Percentiles rank a stretch among this genome's conserved stretches.
These are phyloP conservation scores for Chiua virens DNA, from an alignment of 768 basidiomycete genomes.

Conservation along the genomic window DNA sequence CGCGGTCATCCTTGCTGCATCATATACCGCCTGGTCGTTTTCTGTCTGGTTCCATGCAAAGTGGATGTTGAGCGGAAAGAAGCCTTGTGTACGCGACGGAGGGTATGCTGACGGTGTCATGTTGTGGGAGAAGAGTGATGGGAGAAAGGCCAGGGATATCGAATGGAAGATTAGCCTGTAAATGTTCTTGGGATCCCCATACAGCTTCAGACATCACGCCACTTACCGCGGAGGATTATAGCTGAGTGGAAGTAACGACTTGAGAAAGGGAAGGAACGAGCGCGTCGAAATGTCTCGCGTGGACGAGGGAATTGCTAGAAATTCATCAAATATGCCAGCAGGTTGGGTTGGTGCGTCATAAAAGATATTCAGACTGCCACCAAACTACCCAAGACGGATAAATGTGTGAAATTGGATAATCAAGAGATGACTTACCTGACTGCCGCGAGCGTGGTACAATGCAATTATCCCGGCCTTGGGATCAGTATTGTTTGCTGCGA, in stretches of 20 bases:
- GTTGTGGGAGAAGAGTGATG: slow-evolving; percentile 38
- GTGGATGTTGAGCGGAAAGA: slow-evolving; percentile 50
- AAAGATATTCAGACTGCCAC: slow-evolving; percentile 42
- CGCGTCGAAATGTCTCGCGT: slow-evolving; percentile 5
- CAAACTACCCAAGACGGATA: slow-evolving; percentile 7
- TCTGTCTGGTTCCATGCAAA: background rate
- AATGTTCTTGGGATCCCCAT: background rate
- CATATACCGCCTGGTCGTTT: slow-evolving; percentile 22
- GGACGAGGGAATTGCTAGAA: slow-evolving; percentile 22
- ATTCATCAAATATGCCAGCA: slow-evolving; percentile 19
- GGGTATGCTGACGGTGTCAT: slow-evolving; percentile 45
- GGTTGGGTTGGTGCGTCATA: slow-evolving; percentile 46
- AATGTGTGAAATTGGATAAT: too few species aligned
- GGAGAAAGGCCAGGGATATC: slow-evolving; percentile 39
- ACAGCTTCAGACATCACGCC: background rate
- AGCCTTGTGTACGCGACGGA: slow-evolving; percentile 34
- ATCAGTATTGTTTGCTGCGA: slow-evolving; percentile 8
- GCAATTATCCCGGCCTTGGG: slow-evolving; percentile 37
- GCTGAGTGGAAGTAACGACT: background rate
- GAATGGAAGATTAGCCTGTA: slow-evolving; percentile 6
- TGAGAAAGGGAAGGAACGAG: slow-evolving; percentile 17
- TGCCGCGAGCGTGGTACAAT: slow-evolving; percentile 33
- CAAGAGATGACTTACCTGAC: background rate
- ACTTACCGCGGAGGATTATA: slow-evolving; percentile 2
- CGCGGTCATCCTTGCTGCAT: slow-evolving; percentile 38